Conservation (phyloP, 805 yeast species). For the Saturnispora saitoi region DNA sequence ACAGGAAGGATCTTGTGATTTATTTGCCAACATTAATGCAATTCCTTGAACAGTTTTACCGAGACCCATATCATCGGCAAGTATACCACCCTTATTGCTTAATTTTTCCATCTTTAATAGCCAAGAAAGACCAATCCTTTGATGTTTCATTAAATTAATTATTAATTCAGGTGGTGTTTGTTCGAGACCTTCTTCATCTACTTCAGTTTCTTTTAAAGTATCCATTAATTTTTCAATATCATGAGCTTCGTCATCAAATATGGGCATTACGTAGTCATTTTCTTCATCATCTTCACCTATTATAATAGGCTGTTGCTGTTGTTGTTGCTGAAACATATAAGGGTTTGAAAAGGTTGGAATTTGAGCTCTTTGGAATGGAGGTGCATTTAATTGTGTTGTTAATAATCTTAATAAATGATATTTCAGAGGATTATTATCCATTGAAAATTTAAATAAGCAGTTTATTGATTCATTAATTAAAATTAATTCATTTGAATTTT, state of each 20-base stretch:
- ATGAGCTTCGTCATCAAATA: constrained; percentile 16
- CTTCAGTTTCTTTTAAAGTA: constrained; percentile 45
- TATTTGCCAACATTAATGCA: constrained; percentile 45
- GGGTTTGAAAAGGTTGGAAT: neutral
- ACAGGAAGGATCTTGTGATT: constrained; percentile 21
- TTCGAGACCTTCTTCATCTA: constrained; percentile 38
- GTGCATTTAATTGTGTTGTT: constrained; percentile 2
- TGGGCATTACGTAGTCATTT: neutral
- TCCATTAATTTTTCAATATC: constrained; percentile 18
- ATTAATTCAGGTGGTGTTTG: constrained; percentile 63
- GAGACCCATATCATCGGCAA: constrained; percentile 80
- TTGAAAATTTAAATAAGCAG: constrained; percentile 7
- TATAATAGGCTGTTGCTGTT: neutral
- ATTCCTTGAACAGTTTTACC: constrained; percentile 70
- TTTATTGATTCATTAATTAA: constrained; percentile 10
- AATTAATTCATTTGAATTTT: constrained; percentile 2
- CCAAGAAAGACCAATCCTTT: constrained; percentile 81
- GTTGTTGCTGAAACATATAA: neutral
- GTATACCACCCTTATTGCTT: constrained; percentile 52
- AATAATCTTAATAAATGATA: constrained; percentile 4
- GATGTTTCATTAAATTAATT: constrained; percentile 47
- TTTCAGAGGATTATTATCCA: neutral
- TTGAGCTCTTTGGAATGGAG: constrained; percentile 6
- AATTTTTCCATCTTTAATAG: constrained; percentile 58
- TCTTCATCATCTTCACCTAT: constrained; percentile 8